Evolutionary conservation across 768 basidiomycete species (phyloP), one percentile per base, ranked within the genome.

Genomic region (Tephrocybe sp.): DNA sequence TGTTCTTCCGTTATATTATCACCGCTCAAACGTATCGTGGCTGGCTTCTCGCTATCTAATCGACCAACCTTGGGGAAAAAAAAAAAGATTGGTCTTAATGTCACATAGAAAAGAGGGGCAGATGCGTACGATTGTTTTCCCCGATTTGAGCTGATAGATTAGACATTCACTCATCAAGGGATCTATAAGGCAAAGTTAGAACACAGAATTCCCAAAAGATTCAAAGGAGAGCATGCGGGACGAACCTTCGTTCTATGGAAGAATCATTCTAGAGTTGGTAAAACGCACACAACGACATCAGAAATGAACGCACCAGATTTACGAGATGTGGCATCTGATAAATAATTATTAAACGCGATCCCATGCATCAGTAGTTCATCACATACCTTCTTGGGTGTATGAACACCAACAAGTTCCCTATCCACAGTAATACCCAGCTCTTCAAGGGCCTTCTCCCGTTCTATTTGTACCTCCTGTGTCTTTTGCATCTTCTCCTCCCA

Each of bases 391-490:
- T 98, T 98, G 26, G 97, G 97, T 17, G 97, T 94, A 74, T 97
- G 94, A 50, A 99, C 97, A 45, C 97, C 96, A 50, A 98, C 89
- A 49, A 91, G 72, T 58, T 94, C 90, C 79, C 94, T 98, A 72
- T 98, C 96, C 53, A 99, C 92, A 35, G 90, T 91, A 69, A 99
- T 98, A 32, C 97, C 97, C 55, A 99, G 74, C 71, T 97, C 96
- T 70, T 99, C 97, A 42, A 99, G 71, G 9, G 97, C 97, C 76
- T 93, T 89, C 76, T 99, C 97, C 55, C 97, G 83, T 71, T 98
- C 95, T 63, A 89, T 90, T 75, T 98, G 95, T 26, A 98, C 90
- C 68, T 92, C 88, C 65, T 93, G 88, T 16, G 96, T 98, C 65
- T 92, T 81, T 61, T 73, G 71, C 77, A 98, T 73, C 74, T 96